Evolutionary conservation across 176 grass and related monocot genomes (phyloP).

Genomic region (Cenchrus fungigraminus): DNA sequence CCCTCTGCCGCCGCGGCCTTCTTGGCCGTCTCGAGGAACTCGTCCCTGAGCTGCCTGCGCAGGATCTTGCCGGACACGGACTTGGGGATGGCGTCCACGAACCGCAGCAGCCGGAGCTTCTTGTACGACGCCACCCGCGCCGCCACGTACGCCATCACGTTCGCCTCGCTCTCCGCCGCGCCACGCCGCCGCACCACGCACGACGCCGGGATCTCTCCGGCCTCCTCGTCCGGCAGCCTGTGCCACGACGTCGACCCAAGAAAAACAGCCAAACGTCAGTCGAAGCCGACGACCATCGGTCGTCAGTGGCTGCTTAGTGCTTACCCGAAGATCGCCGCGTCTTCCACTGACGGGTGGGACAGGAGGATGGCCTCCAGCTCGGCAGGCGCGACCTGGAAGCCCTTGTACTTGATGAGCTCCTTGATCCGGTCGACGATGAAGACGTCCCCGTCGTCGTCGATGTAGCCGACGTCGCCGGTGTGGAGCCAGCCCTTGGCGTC

Average conservation of each 20-base stretch:
- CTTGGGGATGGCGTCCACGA: conserved; percentile 81
- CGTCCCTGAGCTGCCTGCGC: conserved; percentile 77
- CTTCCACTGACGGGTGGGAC: conserved; percentile 73
- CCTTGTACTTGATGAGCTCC: conserved; percentile 98
- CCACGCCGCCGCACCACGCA: conserved; percentile 65
- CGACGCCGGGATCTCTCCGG: conserved; percentile 78
- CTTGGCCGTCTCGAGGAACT: conserved; percentile 40
- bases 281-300: neutral
- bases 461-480: conserved; percentile 90
- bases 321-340: conserved; percentile 82
- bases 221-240: conserved; percentile 85
- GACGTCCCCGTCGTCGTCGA: conserved; percentile 86
- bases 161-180: conserved; percentile 56
- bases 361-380: conserved; percentile 88
- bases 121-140: conserved; percentile 73
- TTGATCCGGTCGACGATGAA: conserved; percentile 90
- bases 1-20: neutral
- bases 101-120: conserved; percentile 62
- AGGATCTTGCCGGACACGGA: conserved; percentile 87
- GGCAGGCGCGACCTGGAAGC: conserved; percentile 85
- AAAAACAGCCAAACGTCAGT: neutral
- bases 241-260: neutral
- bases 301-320: neutral
- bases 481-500: conserved; percentile 80
- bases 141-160: conserved; percentile 71